Evolutionary conservation across 371 early-diverging fungal species (phyloP).

Genomic region (Mortierella sp.): DNA sequence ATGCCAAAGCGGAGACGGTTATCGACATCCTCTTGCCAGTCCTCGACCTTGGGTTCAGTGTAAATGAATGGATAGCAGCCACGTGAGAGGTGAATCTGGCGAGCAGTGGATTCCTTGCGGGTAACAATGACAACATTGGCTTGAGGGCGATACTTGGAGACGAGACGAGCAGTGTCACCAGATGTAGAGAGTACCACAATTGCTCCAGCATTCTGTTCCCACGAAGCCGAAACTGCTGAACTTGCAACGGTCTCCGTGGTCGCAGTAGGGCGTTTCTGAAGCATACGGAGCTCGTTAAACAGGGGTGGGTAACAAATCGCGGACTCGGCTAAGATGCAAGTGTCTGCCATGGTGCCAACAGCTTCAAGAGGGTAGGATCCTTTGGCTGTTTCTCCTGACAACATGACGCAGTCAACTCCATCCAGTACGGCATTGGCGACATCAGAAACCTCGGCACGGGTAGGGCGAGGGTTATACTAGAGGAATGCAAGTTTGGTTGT

Average conservation of each 20-base stretch:
- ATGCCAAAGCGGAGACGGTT: constrained; percentile 81
- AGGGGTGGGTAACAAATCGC: constrained; percentile 82
- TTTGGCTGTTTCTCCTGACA: constrained; percentile 98
- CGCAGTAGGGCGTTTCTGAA: constrained; percentile 78
- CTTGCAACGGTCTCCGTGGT: constrained; percentile 95
- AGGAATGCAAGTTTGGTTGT: background rate
- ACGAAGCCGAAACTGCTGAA: constrained; percentile 91
- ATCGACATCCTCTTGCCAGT: constrained; percentile 92
- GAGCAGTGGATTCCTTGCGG: constrained; percentile 84
- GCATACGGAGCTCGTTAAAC: constrained; percentile 82
- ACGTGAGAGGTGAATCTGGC: constrained; percentile 87
- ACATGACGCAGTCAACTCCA: constrained; percentile 99
- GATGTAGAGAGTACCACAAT: constrained; percentile 86
- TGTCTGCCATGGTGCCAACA: constrained; percentile 81
- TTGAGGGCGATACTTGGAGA: constrained; percentile 95
- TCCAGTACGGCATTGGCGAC: constrained; percentile 98
- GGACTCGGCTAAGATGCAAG: constrained; percentile 80
- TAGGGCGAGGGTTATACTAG: constrained; percentile 92
- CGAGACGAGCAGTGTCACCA: constrained; percentile 90
- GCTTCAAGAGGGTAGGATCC: constrained; percentile 85
- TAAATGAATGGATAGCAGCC: constrained; percentile 94
- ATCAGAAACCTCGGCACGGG: constrained; percentile 98
- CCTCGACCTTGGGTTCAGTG: constrained; percentile 62
- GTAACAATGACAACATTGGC: constrained; percentile 95
- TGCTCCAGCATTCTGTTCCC: constrained; percentile 87